Percentiles rank a stretch among this genome's conserved stretches.
Evolutionary conservation across 805 yeast genomes (phyloP).

Genomic region (Spathaspora arborariae): DNA sequence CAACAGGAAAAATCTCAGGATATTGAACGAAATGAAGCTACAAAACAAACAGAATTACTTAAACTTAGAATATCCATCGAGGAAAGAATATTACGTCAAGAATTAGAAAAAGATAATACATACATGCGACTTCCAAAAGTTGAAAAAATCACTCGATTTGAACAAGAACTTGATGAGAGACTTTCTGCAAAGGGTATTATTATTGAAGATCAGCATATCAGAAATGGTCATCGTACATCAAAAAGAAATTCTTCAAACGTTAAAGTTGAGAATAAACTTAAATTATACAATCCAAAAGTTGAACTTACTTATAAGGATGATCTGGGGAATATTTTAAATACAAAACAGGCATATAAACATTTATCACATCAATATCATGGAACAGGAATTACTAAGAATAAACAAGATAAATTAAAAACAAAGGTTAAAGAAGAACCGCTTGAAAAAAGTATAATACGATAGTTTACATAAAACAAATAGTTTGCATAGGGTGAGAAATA

Average conservation of each 20-base stretch:
- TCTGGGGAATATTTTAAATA: slow-evolving; percentile 51
- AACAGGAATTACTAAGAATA: slow-evolving; percentile 12
- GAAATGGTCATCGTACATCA: neutral
- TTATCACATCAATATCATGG: slow-evolving; percentile 81
- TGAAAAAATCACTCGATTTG: slow-evolving; percentile 25
- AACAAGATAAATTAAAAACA: slow-evolving; percentile 3
- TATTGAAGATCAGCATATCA: neutral
- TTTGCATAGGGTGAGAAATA: neutral
- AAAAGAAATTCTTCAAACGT: slow-evolving; percentile 10
- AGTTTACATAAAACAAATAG: neutral
- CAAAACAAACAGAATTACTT: slow-evolving; percentile 26
- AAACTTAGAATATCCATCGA: slow-evolving; percentile 28
- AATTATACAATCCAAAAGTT: slow-evolving; percentile 45
- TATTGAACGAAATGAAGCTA: slow-evolving; percentile 17
- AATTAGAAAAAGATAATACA: slow-evolving; percentile 21
- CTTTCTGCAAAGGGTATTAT: slow-evolving; percentile 25
- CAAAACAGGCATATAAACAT: slow-evolving; percentile 74
- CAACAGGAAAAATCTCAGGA: slow-evolving; percentile 12
- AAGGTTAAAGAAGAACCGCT: neutral
- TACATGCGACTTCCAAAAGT: slow-evolving; percentile 23
- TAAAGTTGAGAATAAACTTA: slow-evolving; percentile 10
- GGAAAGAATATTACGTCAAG: slow-evolving; percentile 28
- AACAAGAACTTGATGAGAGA: slow-evolving; percentile 25
- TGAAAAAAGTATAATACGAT: neutral
- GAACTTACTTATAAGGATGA: slow-evolving; percentile 60